Percentiles rank a stretch among this genome's conserved stretches.
Conservation (phyloP, 2,329 filamentous ascomycete genomes). For the Exutisphaerella laricina region DNA sequence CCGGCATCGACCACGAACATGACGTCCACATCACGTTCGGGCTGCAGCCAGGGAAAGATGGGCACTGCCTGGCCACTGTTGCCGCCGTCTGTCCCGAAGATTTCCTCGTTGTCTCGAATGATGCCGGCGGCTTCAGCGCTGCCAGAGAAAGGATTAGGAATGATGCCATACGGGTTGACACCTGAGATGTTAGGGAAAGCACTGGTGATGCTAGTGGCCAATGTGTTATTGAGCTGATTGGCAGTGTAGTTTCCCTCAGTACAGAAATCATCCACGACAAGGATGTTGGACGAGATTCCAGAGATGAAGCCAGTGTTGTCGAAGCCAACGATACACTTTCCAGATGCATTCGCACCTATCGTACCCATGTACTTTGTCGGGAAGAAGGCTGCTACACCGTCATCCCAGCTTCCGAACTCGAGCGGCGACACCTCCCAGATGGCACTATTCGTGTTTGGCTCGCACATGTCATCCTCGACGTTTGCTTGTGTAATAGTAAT, state of each 20-base stretch:
- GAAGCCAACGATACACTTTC: conserved; percentile 10
- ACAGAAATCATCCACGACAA: conserved; percentile 7
- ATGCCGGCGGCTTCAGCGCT: conserved; percentile 7
- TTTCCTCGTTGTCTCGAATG: conserved; percentile 7
- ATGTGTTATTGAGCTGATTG: conserved; percentile 7
- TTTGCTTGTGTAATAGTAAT: conserved; percentile 14
- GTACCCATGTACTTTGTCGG: conserved; percentile 15
- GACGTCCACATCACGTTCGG: conserved; percentile 11
- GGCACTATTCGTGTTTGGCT: conserved; percentile 4
- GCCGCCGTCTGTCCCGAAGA: conserved; percentile 14
- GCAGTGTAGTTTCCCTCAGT: conserved; percentile 7
- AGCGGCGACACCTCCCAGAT: conserved; percentile 15
- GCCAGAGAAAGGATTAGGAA: conserved; percentile 15
- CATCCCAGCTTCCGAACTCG: conserved; percentile 15
- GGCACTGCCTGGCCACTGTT: conserved; percentile 13
- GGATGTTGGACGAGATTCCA: conserved; percentile 14
- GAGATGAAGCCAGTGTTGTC: conserved; percentile 16
- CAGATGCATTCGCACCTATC: neutral
- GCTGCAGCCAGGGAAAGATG: conserved; percentile 12
- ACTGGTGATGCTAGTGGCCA: conserved; percentile 3
- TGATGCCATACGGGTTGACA: conserved; percentile 13
- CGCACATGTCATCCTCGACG: conserved; percentile 8
- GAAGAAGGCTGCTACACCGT: conserved; percentile 12
- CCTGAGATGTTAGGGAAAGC: conserved; percentile 1
- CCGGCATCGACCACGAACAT: conserved; percentile 14